Evolutionary conservation across 169 alveolate species (phyloP).

Genomic region (Plasmodium knowlesi): DNA sequence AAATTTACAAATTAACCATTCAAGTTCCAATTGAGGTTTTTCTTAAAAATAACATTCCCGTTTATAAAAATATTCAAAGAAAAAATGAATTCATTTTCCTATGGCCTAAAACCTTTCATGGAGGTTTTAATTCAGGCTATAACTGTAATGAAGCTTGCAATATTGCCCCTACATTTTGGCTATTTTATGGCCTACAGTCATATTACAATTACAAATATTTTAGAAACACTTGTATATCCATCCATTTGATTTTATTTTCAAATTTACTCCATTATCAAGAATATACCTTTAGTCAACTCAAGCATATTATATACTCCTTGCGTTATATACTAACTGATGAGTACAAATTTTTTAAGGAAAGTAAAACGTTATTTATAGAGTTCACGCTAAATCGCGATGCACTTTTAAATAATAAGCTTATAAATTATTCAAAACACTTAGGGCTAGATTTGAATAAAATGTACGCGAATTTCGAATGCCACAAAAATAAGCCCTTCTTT

Average conservation of each 20-base stretch:
- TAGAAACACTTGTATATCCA: slow-evolving; percentile 86
- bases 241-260: slow-evolving; percentile 77
- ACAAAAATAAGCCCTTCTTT: slow-evolving; percentile 31
- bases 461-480: slow-evolving; percentile 31
- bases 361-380: slow-evolving; percentile 26
- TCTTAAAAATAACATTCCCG: slow-evolving; percentile 87
- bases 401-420: slow-evolving; percentile 31
- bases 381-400: slow-evolving; percentile 50
- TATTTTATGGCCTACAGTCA: slow-evolving; percentile 86
- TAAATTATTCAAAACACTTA: slow-evolving; percentile 26
- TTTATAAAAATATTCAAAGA: slow-evolving; percentile 88
- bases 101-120: slow-evolving; percentile 93
- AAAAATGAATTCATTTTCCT: slow-evolving; percentile 92
- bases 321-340: slow-evolving; percentile 52
- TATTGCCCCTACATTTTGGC: slow-evolving; percentile 92
- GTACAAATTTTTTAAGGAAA: slow-evolving; percentile 38
- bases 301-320: slow-evolving; percentile 35
- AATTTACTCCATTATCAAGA: slow-evolving; percentile 60
- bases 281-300: slow-evolving; percentile 54
- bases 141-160: slow-evolving; percentile 97
- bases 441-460: slow-evolving; percentile 26
- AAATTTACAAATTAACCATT: slow-evolving; percentile 84
- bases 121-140: slow-evolving; percentile 94
- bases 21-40: slow-evolving; percentile 91
- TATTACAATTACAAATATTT: slow-evolving; percentile 78